Conservation (phyloP, 2,329 filamentous ascomycete genomes). For the Penicillium psychrosexuale region DNA sequence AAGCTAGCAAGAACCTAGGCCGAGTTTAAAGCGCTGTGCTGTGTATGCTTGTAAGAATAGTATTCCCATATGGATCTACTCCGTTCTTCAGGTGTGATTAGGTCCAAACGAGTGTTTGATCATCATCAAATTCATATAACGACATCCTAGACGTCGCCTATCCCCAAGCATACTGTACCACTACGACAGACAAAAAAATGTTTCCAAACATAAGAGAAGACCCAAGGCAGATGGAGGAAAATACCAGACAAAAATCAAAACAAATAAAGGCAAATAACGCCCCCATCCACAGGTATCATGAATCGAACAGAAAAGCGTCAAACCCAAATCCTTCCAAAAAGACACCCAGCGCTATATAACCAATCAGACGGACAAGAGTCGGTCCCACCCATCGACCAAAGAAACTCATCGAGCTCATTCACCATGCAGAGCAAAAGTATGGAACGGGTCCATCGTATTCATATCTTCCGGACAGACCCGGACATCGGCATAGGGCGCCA, state of each 20-base stretch:
- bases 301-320: background rate
- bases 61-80: background rate
- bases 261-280: background rate
- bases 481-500: constrained; percentile 22
- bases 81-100: background rate
- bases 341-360: background rate
- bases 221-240: background rate
- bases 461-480: constrained; percentile 30
- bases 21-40: too few species aligned
- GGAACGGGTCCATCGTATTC: constrained; percentile 34
- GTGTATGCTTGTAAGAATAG: too few species aligned
- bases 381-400: constrained; percentile 33
- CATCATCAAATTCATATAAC: constrained; percentile 3
- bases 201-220: background rate
- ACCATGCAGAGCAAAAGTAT: constrained; percentile 38
- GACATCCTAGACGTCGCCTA: background rate
- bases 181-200: background rate
- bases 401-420: constrained; percentile 35
- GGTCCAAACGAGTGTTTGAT: background rate
- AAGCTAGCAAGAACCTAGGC: too few species aligned
- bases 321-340: background rate
- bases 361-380: constrained; percentile 33
- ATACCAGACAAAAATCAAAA: background rate
- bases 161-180: background rate
- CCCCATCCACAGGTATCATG: constrained; percentile 6